Evolutionary conservation across 345 rosid species (phyloP), one percentile per base, ranked within the genome.

Genomic region (Hibiscus tridactylites): DNA sequence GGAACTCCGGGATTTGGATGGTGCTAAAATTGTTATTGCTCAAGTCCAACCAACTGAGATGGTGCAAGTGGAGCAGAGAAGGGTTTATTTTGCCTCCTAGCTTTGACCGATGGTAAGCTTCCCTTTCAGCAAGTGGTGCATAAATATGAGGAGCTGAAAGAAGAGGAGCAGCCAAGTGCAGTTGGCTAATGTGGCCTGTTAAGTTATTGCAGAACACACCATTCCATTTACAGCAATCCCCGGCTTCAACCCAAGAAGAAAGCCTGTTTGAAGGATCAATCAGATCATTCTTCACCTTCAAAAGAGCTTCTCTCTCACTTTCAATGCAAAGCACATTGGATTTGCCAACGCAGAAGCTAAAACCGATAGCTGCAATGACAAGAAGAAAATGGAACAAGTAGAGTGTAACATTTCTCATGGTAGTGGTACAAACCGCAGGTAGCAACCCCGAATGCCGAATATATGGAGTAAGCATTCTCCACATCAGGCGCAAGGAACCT

Each of bases 171-270:
- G 53, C 4, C 3, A 77, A 75, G n/a, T 62, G 70, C 8, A 80
- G 77, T 50, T 77, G 53, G 9, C 5, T 3, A 56, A 77, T 75
- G 64, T 64, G 72, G 21, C 77, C 74, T 1, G 83, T 78, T 4
- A 4, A 24, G 29, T 74, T 71, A 24, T 75, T 19, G 19, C 81
- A 81, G 28, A 69, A 42, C 44, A 77, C 73, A 35, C 74, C 83
- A 8, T 7, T 21, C 78, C 80, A 77, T 1, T 47, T 4, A n/a
- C 83, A 77, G 47, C 83, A 80, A 52, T 75, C 71, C 4, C 17
- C 76, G 5, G 42, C 63, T 15, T 61, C 42, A 61, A 21, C 37
- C 83, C 76, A 71, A 31, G 74, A 80, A 4, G 68, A 24, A 1
- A 77, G 72, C 13, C 46, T 16, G 39, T 50, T 62, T 9, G 74